Percentiles rank a stretch among this genome's conserved stretches.
Conservation (phyloP, 495 filamentous ascomycete genomes). For the Penicillium samsonianum region DNA sequence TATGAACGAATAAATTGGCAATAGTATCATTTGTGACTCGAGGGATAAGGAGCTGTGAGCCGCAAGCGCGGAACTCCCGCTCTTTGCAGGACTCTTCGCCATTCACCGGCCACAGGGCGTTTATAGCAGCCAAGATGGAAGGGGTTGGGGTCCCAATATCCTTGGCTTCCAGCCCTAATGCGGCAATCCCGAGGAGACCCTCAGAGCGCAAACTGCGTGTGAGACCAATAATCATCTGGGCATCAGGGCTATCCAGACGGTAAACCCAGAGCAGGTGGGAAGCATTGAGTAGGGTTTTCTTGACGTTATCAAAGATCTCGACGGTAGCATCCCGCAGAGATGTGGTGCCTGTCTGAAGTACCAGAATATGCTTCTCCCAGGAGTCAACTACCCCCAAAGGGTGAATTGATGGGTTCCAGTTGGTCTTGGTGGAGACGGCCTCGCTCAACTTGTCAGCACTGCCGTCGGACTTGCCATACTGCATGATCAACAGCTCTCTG, state of each 20-base stretch:
- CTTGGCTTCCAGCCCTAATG: constrained; percentile 49
- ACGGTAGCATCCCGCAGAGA: constrained; percentile 26
- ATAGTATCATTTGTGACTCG: constrained; percentile 48
- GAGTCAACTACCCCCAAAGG: constrained; percentile 12
- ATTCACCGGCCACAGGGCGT: constrained; percentile 23
- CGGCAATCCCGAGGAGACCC: constrained; percentile 51
- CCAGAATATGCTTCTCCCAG: constrained; percentile 21
- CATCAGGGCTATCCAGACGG: constrained; percentile 46
- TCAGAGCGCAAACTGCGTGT: constrained; percentile 56
- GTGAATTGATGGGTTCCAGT: too few relatives aligned
- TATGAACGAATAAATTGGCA: constrained; percentile 52
- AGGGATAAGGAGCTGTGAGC: constrained; percentile 43
- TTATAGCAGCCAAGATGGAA: constrained; percentile 40
- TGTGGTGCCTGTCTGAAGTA: constrained; percentile 21
- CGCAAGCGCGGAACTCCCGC: constrained; percentile 28
- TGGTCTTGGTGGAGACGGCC: too few relatives aligned
- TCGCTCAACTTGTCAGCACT: constrained; percentile 18
- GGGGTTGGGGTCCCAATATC: constrained; percentile 34
- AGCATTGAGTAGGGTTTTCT: constrained; percentile 30
- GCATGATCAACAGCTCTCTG: constrained; percentile 20
- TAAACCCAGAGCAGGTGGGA: constrained; percentile 53
- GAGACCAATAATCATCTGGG: constrained; percentile 55
- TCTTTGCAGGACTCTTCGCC: constrained; percentile 19
- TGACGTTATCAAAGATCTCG: constrained; percentile 21
- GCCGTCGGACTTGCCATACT: constrained; percentile 21